Base-by-base conservation (phyloP, 495 filamentous ascomycete species). In the Alectoria sarmentosa region DNA sequence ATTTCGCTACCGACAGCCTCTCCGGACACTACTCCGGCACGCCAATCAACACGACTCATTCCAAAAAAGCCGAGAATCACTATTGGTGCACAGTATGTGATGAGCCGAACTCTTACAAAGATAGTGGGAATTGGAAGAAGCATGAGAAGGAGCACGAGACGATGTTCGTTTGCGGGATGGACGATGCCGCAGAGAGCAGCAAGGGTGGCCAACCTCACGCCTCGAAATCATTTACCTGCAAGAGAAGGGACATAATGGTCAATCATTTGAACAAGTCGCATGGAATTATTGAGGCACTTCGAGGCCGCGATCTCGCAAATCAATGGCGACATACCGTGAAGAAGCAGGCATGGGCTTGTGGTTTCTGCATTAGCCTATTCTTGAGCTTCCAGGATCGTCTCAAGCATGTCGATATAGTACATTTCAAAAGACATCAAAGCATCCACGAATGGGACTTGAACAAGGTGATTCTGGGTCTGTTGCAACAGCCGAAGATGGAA, bases 81-180 rank as follows among this genome's bases (percentile, higher is more conserved):
- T 63, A 63, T 26, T 56, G 32, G 17, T 63, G 61, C 32, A 63
- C 61, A 30, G 39, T 63, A 28, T 63, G 61, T 32, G 36, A 30
- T 21, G 37, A 60, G 5, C 37, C 28, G 30, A 52, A 34, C 0
- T 63, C 61, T 8, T 63, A 63, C 26, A 38, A 44, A 42, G 56
- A 63, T 34, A 41, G 41, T 26, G 28, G 23, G 0, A 55, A 46
- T 57, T 63, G 61, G 61, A 63, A 63, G 48, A 63, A 63, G 26
- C 61, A 63, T 38, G 61, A 63, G 34, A 63, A 57, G 23, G 61
- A 56, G 10, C 61, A 63, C 42, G 49, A 63, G 52, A 39, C 49
- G 4, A 46, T 34, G 11, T 63, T 38, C 38, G 19, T 56, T 44
- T 63, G 61, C 21, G 30, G 41, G 17, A 7, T 42, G 28, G 42